A percentile compares a stretch with the other conserved stretches of the same genome.
These are phyloP conservation scores for Crithidia acanthocephali DNA, from an alignment of 208 protist species.

Conservation along the genomic window DNA sequence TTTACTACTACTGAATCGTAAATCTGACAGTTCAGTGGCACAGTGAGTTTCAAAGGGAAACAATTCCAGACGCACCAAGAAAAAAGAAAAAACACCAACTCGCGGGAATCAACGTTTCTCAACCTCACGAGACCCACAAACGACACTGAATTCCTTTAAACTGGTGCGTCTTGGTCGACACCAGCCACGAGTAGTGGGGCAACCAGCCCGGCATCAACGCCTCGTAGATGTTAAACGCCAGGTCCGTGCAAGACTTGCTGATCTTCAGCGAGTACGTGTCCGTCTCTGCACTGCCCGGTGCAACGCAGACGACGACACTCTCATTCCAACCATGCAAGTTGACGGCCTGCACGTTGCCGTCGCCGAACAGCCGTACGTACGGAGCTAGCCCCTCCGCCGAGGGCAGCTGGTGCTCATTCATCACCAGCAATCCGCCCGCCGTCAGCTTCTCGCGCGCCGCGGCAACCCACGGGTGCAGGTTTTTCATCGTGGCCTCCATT, in stretches of 20 bases:
- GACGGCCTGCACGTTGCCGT: constrained; percentile 66
- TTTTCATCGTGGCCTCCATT: constrained; percentile 58
- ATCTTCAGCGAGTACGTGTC: constrained; percentile 27
- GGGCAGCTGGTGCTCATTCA: constrained; percentile 81
- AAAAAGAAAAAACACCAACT: constrained; percentile 7
- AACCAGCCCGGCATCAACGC: constrained; percentile 42
- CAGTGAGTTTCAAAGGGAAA: too few species aligned
- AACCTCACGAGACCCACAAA: constrained; percentile 37
- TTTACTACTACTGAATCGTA: too few species aligned
- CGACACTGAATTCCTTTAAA: constrained; percentile 16
- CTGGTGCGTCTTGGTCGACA: constrained; percentile 20
- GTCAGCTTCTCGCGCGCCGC: constrained; percentile 32
- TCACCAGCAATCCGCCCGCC: constrained; percentile 59
- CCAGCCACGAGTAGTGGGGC: constrained; percentile 44
- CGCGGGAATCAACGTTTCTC: neutral
- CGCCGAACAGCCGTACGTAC: constrained; percentile 49
- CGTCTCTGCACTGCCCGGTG: constrained; percentile 29
- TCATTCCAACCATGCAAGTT: constrained; percentile 84
- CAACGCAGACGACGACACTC: constrained; percentile 65
- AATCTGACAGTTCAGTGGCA: too few species aligned
- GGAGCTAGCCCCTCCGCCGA: constrained; percentile 36
- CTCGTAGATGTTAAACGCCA: constrained; percentile 44
- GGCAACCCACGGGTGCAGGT: constrained; percentile 44
- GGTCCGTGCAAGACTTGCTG: constrained; percentile 25
- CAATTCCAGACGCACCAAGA: too few species aligned